phyloP scores from a whole-genome alignment of 2,329 filamentous ascomycete genomes.

The Exophiala alcalophila region DNA sequence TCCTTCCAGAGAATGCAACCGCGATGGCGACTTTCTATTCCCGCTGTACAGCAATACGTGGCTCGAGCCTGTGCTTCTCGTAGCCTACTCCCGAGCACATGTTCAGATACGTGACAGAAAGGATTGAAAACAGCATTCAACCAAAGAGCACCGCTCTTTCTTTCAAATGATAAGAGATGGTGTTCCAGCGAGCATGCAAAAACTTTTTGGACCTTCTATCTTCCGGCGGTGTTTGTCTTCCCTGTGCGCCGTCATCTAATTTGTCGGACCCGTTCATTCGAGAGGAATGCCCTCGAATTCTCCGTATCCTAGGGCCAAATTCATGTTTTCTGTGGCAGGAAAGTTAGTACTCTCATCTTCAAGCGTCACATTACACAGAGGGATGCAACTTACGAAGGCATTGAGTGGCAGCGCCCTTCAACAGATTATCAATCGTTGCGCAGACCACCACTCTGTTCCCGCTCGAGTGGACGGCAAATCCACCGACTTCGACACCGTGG shows the following conservation, averaged over 20 bases:
- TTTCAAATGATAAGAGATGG: too few species aligned
- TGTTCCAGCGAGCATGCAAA: neutral
- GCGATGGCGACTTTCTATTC: too few species aligned
- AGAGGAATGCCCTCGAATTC: conserved; percentile 85
- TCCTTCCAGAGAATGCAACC: too few species aligned
- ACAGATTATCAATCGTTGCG: conserved; percentile 86
- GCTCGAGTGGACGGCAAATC: conserved; percentile 85
- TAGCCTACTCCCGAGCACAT: too few species aligned
- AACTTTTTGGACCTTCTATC: neutral
- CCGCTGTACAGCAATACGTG: too few species aligned
- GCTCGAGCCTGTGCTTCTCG: too few species aligned
- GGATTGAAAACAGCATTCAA: too few species aligned
- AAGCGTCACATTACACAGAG: neutral
- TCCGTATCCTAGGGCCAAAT: conserved; percentile 80
- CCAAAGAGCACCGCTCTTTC: too few species aligned
- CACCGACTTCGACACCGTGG: conserved; percentile 90
- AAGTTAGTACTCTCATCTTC: conserved; percentile 3
- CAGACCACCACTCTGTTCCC: conserved; percentile 94
- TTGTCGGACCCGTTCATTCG: conserved; percentile 33
- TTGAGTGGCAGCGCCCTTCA: conserved; percentile 91
- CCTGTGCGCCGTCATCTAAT: neutral
- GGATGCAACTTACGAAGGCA: conserved; percentile 71
- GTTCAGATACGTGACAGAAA: too few species aligned
- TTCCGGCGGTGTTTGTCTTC: neutral
- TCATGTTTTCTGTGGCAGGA: conserved; percentile 75